Base-by-base conservation (phyloP, 2,329 filamentous ascomycete species). In the Aspergillus niger region DNA sequence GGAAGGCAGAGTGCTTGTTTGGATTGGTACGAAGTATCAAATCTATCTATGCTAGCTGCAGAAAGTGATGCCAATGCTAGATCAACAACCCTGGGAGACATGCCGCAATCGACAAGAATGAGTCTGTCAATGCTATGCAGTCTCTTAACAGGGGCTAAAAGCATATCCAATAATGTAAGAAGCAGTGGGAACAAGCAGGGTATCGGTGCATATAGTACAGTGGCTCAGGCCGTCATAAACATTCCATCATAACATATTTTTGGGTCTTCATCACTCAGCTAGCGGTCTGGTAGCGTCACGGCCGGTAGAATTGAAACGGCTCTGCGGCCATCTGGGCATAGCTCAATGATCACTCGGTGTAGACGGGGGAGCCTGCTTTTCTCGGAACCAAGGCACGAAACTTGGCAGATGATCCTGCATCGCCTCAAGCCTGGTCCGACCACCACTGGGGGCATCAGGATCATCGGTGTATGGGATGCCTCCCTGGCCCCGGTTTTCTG, bases 391-490 rank as follows among this genome's bases (percentile, higher is more conserved):
- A 8, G 73, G 69, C 7, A 72, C 60, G 24, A 73, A 49, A 17
- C 61, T 67, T 8, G 71, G 69, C 2, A 73, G 28, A 26, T 66
- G 68, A 24, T 66, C 72, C 51, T 76, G 72, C 5, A 77, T 69
- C 0, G 76, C 76, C 48, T 72, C 71, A 28, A 79, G 72, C 22
- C 76, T 72, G 11, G 76, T 79, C 17, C 70, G 71, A 4, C 74
- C 73, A 4, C 74, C 73, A 10, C 69, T 72, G 3, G 75, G 73
- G 4, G 71, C 76, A 17, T 66, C 64, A 50, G 77, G 72, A 41
- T 77, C 75, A 58, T 79, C 77, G 6, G 71, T 72, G 61, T 71
- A 79, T 2, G 65, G 75, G 52, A 74, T 72, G 8, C 72, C 76
- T 30, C 73, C 72, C 61, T 75, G 72, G 11, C 64, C 67, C 22